Conservation (phyloP, 768 basidiomycete species). For the Rhodosporidiobolus sp. region DNA sequence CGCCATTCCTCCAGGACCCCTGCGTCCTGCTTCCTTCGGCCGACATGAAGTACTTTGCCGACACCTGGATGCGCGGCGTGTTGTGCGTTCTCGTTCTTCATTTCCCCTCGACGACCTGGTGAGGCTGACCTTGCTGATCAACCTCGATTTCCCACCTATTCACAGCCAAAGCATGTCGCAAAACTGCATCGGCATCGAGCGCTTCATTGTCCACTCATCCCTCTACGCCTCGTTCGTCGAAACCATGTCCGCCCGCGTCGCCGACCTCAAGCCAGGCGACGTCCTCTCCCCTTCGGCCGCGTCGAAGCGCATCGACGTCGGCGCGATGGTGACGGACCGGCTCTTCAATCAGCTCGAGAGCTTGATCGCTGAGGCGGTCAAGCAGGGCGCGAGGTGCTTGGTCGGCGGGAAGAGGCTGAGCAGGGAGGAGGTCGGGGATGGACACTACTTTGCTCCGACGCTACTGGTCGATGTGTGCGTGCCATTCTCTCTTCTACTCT, state of each 20-base stretch:
- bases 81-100: constrained; percentile 61
- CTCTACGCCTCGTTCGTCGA: constrained; percentile 73
- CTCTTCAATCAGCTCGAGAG: constrained; percentile 67
- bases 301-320: constrained; percentile 59
- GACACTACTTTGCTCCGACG: constrained; percentile 81
- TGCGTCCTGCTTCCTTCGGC: constrained; percentile 83
- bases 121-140: neutral
- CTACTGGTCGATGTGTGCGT: constrained; percentile 69
- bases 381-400: constrained; percentile 63
- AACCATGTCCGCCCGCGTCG: constrained; percentile 52
- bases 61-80: constrained; percentile 82
- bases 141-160: neutral
- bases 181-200: constrained; percentile 96
- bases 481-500: neutral
- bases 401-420: constrained; percentile 65
- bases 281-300: constrained; percentile 13
- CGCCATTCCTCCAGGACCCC: constrained; percentile 65
- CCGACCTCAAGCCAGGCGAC: constrained; percentile 43
- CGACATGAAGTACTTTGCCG: constrained; percentile 72
- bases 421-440: constrained; percentile 67
- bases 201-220: constrained; percentile 74
- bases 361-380: constrained; percentile 63
- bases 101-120: neutral
- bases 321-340: constrained; percentile 75
- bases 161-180: constrained; percentile 85